Conservation (phyloP, 1,139 yeast genomes). For the Nakaseomyces bracarensis region DNA sequence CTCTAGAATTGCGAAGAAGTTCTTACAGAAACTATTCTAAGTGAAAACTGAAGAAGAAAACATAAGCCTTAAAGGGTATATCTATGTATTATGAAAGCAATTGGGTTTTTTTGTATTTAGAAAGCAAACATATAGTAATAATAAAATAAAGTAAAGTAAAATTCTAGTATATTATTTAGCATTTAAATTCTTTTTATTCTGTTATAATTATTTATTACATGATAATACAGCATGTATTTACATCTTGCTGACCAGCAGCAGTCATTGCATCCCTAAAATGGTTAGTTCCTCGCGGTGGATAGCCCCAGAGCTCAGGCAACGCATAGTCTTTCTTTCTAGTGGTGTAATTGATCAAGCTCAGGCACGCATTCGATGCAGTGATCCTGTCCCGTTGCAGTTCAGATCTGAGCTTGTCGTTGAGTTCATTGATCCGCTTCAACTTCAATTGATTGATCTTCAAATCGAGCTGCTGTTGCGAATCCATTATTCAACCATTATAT, state of each 20-base stretch:
- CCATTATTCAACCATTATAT: neutral
- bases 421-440: constrained; percentile 54
- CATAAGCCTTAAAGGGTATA: neutral
- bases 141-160: neutral
- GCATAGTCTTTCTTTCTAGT: constrained; percentile 46
- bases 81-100: no score
- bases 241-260: constrained; percentile 6
- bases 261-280: constrained; percentile 33
- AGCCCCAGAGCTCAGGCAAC: constrained; percentile 46
- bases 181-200: no score
- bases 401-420: constrained; percentile 47
- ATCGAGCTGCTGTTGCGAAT: constrained; percentile 20
- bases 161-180: constrained; percentile 2
- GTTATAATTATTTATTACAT: constrained; percentile 31
- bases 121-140: neutral
- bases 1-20: constrained; percentile 16
- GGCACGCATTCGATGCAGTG: constrained; percentile 61
- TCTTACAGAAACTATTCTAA: constrained; percentile 6
- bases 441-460: constrained; percentile 38
- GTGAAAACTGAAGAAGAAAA: neutral
- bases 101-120: no score
- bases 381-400: constrained; percentile 52
- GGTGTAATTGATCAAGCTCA: constrained; percentile 39
- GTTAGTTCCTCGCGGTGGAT: constrained; percentile 41
- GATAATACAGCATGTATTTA: constrained; percentile 39